These are phyloP conservation scores for Diaporthe amygdali DNA, from an alignment of 2,329 filamentous ascomycete genomes.

Conservation along the genomic window DNA sequence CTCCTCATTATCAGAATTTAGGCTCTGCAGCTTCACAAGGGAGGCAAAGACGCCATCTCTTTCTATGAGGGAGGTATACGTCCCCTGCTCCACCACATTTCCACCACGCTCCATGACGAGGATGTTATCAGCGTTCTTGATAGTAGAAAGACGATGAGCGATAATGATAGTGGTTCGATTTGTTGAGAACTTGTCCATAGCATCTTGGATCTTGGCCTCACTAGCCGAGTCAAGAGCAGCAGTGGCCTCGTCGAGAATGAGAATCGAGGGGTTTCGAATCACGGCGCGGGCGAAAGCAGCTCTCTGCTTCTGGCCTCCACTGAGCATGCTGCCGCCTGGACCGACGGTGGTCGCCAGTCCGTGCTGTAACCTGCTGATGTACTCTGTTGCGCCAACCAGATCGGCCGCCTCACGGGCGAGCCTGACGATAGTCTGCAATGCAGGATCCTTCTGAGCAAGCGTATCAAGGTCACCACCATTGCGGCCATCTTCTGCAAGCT, in stretches of 20 bases:
- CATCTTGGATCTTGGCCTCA: constrained; percentile 58
- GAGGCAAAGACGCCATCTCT: constrained; percentile 3
- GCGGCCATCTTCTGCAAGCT: constrained; percentile 57
- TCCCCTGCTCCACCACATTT: constrained; percentile 64
- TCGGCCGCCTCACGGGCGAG: constrained; percentile 54
- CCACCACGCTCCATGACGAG: constrained; percentile 65
- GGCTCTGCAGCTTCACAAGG: constrained; percentile 9
- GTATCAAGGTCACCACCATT: constrained; percentile 44
- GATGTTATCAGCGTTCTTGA: constrained; percentile 68
- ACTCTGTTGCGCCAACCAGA: constrained; percentile 64
- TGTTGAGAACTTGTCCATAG: constrained; percentile 47
- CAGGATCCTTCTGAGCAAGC: constrained; percentile 33
- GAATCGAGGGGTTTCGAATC: constrained; percentile 59
- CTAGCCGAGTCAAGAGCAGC: constrained; percentile 63
- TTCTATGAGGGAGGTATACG: constrained; percentile 61
- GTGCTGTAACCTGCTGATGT: constrained; percentile 58
- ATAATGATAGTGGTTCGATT: constrained; percentile 66
- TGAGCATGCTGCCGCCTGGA: constrained; percentile 57
- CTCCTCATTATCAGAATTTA: neutral
- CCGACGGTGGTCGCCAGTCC: constrained; percentile 61
- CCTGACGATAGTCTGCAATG: constrained; percentile 50
- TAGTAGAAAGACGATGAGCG: constrained; percentile 65
- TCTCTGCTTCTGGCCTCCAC: constrained; percentile 65
- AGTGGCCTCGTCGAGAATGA: constrained; percentile 68
- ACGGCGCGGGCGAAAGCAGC: constrained; percentile 63